Evolutionary conservation across 2,329 filamentous ascomycete genomes (phyloP), one percentile per base, ranked within the genome.

Genomic region (Fusarium sp.): DNA sequence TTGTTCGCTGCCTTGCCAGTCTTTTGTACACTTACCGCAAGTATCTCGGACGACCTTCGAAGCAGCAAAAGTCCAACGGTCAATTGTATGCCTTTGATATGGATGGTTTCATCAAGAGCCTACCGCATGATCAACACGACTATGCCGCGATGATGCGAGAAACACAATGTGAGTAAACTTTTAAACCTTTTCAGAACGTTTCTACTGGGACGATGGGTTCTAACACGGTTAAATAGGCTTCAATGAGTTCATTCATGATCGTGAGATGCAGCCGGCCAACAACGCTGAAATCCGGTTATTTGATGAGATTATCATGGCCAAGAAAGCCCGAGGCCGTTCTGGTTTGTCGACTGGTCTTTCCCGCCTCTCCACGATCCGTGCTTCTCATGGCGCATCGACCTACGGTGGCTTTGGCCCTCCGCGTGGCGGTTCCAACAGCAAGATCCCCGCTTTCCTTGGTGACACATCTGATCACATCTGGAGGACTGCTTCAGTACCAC

Each of bases 211-310:
- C 21, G 12, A 25, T 37, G 25, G 23, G 61, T 37, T 45, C 66
- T 65, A 57, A 63, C 59, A 25, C 42, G 40, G 28, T 66, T 66
- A 49, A 69, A 58, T 55, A 78, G 77, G 74, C 50, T 93, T 94
- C 78, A 93, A 93, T 72, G 92, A 95, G 78, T 96, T 96, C 78
- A 92, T 96, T 66, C 91, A 95, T 75, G 91, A 94, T 73, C 88
- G 93, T 47, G 93, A 96, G 80, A 89, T 84, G 23, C 88, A 86
- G 10, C 83, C 88, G 4, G 79, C 88, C 0, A 85, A 88, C 10
- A 86, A 92, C 67, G 86, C 92, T 1, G 80, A 85, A 4, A 89
- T 95, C 74, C 91, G 91, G 59, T 86, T 96, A 2, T 96, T 96
- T 74, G 93, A 96, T 78, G 92, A 94, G 78, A 90, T 96, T 74